Conservation (phyloP, 306 rosid species). For the Quercus agrifolia region DNA sequence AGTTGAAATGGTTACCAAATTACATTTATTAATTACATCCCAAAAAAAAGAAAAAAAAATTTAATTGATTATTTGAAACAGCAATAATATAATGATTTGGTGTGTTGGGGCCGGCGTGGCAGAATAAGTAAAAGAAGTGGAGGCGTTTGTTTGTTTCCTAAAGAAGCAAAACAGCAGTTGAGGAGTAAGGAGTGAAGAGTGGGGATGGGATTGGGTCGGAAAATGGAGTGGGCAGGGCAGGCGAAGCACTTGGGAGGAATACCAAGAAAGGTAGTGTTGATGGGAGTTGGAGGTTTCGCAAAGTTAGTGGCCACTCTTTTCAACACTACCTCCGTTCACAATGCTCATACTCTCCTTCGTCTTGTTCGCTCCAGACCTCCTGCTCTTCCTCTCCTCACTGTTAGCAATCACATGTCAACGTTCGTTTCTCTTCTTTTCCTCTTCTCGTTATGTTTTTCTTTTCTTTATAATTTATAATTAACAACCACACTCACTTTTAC, state of each 20-base stretch:
- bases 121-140: too few species aligned
- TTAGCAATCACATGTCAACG: conserved; percentile 97
- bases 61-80: too few species aligned
- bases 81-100: too few species aligned
- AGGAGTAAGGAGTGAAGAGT: too few species aligned
- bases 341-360: conserved; percentile 67
- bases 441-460: neutral
- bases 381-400: conserved; percentile 82
- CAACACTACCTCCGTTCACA: conserved; percentile 68
- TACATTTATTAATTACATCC: too few species aligned
- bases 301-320: conserved; percentile 54
- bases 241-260: conserved; percentile 52
- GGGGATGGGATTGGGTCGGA: conserved; percentile 39
- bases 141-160: too few species aligned
- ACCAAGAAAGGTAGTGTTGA: conserved; percentile 55
- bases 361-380: conserved; percentile 67
- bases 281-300: conserved; percentile 62
- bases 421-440: neutral
- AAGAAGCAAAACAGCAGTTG: too few species aligned
- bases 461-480: neutral
- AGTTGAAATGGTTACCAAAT: too few species aligned
- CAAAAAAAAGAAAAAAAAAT: too few species aligned
- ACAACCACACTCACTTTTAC: too few species aligned
- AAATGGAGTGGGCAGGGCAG: conserved; percentile 76
- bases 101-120: too few species aligned